Evolutionary conservation across 495 filamentous ascomycete genomes (phyloP).

Genomic region (Penicillium fimorum): DNA sequence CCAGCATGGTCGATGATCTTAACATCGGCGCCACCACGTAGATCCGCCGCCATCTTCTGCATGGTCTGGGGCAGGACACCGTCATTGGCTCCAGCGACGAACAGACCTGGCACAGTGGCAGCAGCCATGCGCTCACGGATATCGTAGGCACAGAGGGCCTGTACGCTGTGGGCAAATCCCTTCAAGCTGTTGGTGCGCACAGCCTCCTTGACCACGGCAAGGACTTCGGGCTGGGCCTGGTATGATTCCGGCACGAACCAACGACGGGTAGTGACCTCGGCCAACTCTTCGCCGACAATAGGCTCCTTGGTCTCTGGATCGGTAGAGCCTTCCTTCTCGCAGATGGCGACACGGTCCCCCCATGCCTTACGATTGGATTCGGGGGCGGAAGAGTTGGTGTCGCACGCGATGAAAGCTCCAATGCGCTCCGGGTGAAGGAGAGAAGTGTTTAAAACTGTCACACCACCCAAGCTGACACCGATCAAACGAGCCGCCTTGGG

Average conservation of each 20-base stretch:
- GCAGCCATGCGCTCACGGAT: slow-evolving; percentile 60
- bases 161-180: slow-evolving; percentile 66
- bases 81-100: slow-evolving; percentile 70
- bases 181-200: slow-evolving; percentile 62
- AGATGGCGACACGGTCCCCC: slow-evolving; percentile 70
- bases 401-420: slow-evolving; percentile 66
- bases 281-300: slow-evolving; percentile 57
- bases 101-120: slow-evolving; percentile 58
- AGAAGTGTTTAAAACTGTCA: slow-evolving; percentile 68
- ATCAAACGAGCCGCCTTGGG: slow-evolving; percentile 58
- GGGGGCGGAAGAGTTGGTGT: slow-evolving; percentile 68
- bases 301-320: slow-evolving; percentile 46
- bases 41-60: slow-evolving; percentile 62
- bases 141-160: slow-evolving; percentile 76
- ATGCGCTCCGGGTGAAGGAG: slow-evolving; percentile 61
- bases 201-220: slow-evolving; percentile 55
- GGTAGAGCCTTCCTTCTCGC: slow-evolving; percentile 53
- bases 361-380: slow-evolving; percentile 71
- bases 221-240: slow-evolving; percentile 50
- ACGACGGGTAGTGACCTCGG: slow-evolving; percentile 63
- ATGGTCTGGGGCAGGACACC: slow-evolving; percentile 74
- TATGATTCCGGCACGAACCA: slow-evolving; percentile 71
- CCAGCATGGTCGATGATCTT: slow-evolving; percentile 64
- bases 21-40: slow-evolving; percentile 56
- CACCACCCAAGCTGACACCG: slow-evolving; percentile 76